phyloP scores from a whole-genome alignment of 805 yeast species.

The Metschnikowia similis region DNA sequence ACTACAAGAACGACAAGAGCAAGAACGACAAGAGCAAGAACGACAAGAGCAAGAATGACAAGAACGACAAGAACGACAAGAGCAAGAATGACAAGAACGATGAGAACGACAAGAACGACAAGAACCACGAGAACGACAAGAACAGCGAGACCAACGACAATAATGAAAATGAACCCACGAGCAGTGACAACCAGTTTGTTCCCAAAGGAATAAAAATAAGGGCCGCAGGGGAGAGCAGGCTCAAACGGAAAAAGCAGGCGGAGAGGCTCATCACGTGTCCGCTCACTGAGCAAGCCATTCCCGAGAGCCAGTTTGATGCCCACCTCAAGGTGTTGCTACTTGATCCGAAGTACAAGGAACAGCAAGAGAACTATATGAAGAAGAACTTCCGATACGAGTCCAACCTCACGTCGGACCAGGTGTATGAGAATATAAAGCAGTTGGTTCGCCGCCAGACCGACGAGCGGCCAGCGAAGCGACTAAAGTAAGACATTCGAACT shows the following conservation, averaged over 20 bases:
- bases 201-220: slow-evolving; percentile 59
- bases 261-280: slow-evolving; percentile 61
- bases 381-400: slow-evolving; percentile 48
- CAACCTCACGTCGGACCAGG: slow-evolving; percentile 54
- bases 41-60: background rate
- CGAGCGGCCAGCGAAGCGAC: background rate
- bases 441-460: slow-evolving; percentile 23
- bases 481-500: background rate
- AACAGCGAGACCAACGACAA: background rate
- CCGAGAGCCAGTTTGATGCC: slow-evolving; percentile 64
- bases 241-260: slow-evolving; percentile 21
- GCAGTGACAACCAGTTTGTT: background rate
- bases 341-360: slow-evolving; percentile 75
- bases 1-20: too few species aligned
- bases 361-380: slow-evolving; percentile 55
- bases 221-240: slow-evolving; percentile 69
- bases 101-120: too few species aligned
- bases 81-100: slow-evolving; percentile 5
- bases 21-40: slow-evolving; percentile 4
- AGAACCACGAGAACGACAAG: background rate
- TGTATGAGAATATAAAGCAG: slow-evolving; percentile 56
- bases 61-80: background rate
- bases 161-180: background rate
- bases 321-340: slow-evolving; percentile 67
- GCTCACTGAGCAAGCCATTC: slow-evolving; percentile 65